phyloP scores from a whole-genome alignment of 768 basidiomycete genomes.

The Boletus reticulatus region DNA sequence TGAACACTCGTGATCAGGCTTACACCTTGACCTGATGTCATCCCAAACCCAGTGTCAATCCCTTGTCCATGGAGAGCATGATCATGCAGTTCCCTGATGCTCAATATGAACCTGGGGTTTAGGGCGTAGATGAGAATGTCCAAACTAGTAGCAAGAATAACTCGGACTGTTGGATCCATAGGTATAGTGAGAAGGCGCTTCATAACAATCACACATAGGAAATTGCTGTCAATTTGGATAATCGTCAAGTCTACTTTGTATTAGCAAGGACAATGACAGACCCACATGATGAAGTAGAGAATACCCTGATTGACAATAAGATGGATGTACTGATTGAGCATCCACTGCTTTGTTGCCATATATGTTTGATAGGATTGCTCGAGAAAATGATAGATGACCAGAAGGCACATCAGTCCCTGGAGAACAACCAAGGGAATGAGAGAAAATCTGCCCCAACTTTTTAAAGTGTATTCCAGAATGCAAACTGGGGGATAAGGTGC shows the following conservation, averaged over 20 bases:
- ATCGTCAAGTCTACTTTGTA: neutral
- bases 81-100: conserved; percentile 1
- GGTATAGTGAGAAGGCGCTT: neutral
- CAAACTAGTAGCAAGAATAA: neutral
- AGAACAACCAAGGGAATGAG: neutral
- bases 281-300: conserved; percentile 8
- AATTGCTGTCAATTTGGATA: neutral
- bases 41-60: conserved; percentile 7
- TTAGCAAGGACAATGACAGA: neutral
- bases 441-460: neutral
- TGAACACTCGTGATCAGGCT: neutral
- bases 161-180: neutral
- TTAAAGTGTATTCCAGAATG: neutral
- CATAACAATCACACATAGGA: neutral
- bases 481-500: conserved; percentile 4
- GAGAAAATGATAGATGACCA: neutral
- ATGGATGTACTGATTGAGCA: conserved; percentile 4
- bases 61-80: neutral
- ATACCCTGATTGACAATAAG: conserved; percentile 8
- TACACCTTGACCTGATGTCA: neutral
- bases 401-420: conserved; percentile 6
- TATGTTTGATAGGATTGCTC: neutral
- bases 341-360: neutral
- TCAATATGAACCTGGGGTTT: conserved; percentile 8
- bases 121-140: neutral